Evolutionary conservation across 257 asterid genomes (phyloP).

Genomic region (Capsicum baccatum): DNA sequence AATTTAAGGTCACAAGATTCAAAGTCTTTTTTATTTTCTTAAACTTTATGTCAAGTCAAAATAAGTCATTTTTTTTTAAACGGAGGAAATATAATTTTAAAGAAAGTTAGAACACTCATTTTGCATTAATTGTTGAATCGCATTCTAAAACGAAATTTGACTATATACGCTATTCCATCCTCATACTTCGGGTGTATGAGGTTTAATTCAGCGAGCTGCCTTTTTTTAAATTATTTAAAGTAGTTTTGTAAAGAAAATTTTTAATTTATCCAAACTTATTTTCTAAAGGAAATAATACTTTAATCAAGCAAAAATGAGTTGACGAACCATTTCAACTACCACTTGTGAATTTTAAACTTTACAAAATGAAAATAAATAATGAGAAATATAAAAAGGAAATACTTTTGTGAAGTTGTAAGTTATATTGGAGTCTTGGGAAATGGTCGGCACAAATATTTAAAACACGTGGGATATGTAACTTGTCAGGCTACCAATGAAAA

Average conservation of each 20-base stretch:
- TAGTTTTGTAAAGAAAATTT: not conserved
- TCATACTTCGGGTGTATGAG: too few species aligned
- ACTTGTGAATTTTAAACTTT: not conserved
- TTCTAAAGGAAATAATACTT: not conserved
- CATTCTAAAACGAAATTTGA: not conserved
- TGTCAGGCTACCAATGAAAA: not conserved
- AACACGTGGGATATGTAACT: not conserved
- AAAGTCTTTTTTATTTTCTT: too few species aligned
- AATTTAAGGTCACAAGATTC: too few species aligned
- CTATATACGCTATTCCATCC: not conserved
- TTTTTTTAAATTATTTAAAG: not conserved
- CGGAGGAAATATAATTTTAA: too few species aligned
- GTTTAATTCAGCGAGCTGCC: too few species aligned
- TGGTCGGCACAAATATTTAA: not conserved
- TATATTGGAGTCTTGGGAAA: not conserved
- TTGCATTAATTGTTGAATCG: not conserved
- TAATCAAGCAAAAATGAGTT: not conserved
- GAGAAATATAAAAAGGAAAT: too few species aligned
- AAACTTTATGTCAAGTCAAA: too few species aligned
- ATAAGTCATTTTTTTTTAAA: too few species aligned
- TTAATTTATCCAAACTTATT: not conserved
- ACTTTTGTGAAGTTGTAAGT: not conserved
- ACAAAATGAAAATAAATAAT: too few species aligned
- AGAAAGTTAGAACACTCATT: too few species aligned
- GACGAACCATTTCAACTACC: not conserved